A percentile compares a stretch with the other conserved stretches of the same genome.
phyloP scores from a whole-genome alignment of 257 asterid species.

The Fraxinus pennsylvanica region DNA sequence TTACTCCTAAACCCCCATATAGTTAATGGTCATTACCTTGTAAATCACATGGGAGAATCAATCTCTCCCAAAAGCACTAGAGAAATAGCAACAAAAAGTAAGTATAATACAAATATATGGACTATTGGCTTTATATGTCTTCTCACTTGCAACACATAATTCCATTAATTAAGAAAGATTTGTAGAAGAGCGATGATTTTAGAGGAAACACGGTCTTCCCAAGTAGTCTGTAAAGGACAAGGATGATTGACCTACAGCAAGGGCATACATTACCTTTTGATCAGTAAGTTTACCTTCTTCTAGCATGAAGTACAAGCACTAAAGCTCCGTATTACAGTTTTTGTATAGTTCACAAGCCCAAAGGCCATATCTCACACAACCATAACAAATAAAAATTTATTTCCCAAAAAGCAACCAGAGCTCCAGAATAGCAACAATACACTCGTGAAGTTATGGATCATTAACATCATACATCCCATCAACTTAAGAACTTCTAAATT shows the following conservation, averaged over 20 bases:
- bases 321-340: neutral
- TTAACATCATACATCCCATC: neutral
- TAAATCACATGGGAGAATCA: conserved; percentile 2
- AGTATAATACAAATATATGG: neutral
- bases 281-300: neutral
- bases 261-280: neutral
- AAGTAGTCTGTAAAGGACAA: neutral
- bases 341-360: neutral
- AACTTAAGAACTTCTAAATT: neutral
- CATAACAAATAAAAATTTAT: neutral
- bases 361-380: neutral
- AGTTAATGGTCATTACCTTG: neutral
- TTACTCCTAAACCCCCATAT: neutral
- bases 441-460: neutral
- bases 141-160: neutral
- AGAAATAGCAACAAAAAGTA: neutral
- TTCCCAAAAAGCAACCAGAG: neutral
- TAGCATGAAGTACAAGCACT: neutral
- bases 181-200: neutral
- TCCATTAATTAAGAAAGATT: neutral
- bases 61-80: neutral
- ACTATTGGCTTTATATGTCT: neutral
- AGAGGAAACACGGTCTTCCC: neutral
- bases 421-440: neutral
- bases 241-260: neutral